Conservation (phyloP, 1,284 basidiomycete species). For the Ganoderma lingzhi region DNA sequence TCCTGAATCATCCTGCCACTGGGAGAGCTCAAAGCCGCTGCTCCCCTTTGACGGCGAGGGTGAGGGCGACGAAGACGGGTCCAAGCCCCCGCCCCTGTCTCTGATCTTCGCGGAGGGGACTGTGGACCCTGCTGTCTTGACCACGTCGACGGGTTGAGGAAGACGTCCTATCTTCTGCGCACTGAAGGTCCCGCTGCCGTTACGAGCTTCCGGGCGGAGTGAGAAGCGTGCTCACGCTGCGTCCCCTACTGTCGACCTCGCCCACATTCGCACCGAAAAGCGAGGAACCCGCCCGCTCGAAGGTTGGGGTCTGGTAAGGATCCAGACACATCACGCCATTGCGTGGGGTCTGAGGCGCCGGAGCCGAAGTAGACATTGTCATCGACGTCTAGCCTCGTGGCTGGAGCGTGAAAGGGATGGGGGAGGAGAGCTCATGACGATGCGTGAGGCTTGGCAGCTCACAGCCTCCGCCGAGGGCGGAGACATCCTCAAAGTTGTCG, state of each 20-base stretch:
- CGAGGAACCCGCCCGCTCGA: conserved; percentile 13
- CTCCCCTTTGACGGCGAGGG: conserved; percentile 29
- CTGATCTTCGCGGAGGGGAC: conserved; percentile 10
- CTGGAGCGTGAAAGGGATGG: conserved; percentile 2
- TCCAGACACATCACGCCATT: conserved; percentile 15
- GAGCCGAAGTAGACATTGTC: conserved; percentile 16
- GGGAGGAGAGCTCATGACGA: conserved; percentile 17
- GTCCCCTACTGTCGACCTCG: conserved; percentile 11
- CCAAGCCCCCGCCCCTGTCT: background rate
- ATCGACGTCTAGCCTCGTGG: background rate
- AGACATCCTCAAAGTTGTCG: background rate
- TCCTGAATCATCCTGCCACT: conserved; percentile 31
- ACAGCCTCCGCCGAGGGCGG: conserved; percentile 22
- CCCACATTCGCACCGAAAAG: conserved; percentile 26
- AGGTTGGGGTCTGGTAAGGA: conserved; percentile 25
- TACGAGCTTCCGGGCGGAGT: conserved; percentile 36
- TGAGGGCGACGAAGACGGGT: conserved; percentile 11
- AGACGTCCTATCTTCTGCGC: background rate
- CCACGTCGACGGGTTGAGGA: conserved; percentile 11
- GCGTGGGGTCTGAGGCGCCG: conserved; percentile 12
- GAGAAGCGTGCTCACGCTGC: conserved; percentile 23
- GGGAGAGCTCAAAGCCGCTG: conserved; percentile 21
- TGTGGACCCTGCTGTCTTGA: conserved; percentile 12
- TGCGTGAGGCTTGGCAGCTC: conserved; percentile 12
- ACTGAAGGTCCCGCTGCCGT: conserved; percentile 1